Conservation (phyloP, 169 alveolate genomes). For the Plasmodium adleri region DNA sequence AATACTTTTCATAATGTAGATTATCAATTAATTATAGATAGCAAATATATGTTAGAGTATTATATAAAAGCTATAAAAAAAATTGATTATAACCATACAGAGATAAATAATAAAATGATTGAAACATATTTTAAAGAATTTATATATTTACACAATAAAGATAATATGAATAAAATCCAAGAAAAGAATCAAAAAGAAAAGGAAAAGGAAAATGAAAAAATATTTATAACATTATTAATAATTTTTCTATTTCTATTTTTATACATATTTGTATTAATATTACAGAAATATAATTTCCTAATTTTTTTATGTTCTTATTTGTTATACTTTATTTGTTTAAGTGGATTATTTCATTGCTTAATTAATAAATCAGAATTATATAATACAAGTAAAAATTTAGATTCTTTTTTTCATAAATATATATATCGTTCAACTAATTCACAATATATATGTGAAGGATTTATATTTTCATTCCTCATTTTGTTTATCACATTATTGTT, state of each 20-base stretch:
- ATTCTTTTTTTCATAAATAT: slow-evolving; percentile 28
- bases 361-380: slow-evolving; percentile 34
- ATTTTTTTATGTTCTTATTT: slow-evolving; percentile 39
- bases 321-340: slow-evolving; percentile 19
- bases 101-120: slow-evolving; percentile 10
- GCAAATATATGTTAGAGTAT: slow-evolving; percentile 11
- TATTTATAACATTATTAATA: neutral
- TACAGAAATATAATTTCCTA: slow-evolving; percentile 18
- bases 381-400: slow-evolving; percentile 19
- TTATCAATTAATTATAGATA: neutral
- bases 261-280: slow-evolving; percentile 7
- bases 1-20: slow-evolving; percentile 18
- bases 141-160: slow-evolving; percentile 22
- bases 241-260: slow-evolving; percentile 9
- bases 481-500: slow-evolving; percentile 21
- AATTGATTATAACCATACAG: neutral
- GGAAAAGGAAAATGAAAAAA: neutral
- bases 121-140: slow-evolving; percentile 19
- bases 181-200: neutral
- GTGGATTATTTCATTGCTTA: slow-evolving; percentile 59
- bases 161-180: neutral
- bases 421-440: slow-evolving; percentile 58
- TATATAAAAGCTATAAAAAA: slow-evolving; percentile 20
- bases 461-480: slow-evolving; percentile 41
- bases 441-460: slow-evolving; percentile 59